Evolutionary conservation across 73 alveolate species (phyloP), one percentile per base, ranked within the genome.

Genomic region (Effrenium voratum): DNA sequence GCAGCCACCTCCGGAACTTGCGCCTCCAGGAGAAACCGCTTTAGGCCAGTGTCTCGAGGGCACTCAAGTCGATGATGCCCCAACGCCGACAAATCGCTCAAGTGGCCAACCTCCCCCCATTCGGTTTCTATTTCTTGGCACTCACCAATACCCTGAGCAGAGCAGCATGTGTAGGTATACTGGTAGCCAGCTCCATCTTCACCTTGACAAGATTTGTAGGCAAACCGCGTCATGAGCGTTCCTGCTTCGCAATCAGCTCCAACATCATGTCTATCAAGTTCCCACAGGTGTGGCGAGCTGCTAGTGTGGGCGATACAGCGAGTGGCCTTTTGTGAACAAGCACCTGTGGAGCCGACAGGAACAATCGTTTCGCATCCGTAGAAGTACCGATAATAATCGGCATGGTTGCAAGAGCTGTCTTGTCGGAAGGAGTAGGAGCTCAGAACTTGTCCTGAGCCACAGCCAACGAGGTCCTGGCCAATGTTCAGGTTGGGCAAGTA

Each of bases 131-230:
- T 59, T 76, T 76, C 87, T 55, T 55, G 26, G 87, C 87, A 76
- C 30, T 76, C 87, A 28, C 87, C 87, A 55, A 43, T 12, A 34
- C 87, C 87, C 41, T 76, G 87, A 28, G 41, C 87, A 34, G 87
- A 59, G 45, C 87, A 76, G 87, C 87, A 76, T 5, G 87, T 76
- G 59, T 76, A 76, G 41, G 87, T 47, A 43, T 76, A 76, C 0
- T 76, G 87, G 45, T 76, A 76, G 60, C 87, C 87, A 76, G 60
- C 87, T 32, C 87, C 87, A 41, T 43, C 87, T 40, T 76, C 87
- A 16, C 52, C 87, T 5, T 5, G 26, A 59, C 87, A 76, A 47
- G 57, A 36, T 40, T 40, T 76, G 60, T 76, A 76, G 40, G 30
- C 87, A 32, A 76, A 76, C 60, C 45, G 41, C 44, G 87, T 76